Evolutionary conservation across 1,139 yeast genomes (phyloP).

Genomic region (Casaregolazyma lundiana): DNA sequence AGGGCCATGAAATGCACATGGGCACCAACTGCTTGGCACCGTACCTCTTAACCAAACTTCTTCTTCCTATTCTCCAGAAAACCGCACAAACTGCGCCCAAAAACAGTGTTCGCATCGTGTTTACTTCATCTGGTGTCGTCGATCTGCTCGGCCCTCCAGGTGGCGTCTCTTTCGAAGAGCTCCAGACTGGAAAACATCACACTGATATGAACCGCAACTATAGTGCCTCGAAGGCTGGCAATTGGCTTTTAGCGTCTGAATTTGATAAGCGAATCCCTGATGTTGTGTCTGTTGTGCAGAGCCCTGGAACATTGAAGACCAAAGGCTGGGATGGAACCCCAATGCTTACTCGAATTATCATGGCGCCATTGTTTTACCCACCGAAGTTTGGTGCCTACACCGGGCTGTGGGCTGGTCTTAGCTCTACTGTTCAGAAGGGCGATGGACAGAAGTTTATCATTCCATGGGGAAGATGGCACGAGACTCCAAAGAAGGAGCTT

Average conservation of each 20-base stretch:
- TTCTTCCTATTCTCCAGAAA: conserved; percentile 41
- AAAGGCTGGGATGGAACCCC: conserved; percentile 38
- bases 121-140: conserved; percentile 43
- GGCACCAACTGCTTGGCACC: conserved; percentile 53
- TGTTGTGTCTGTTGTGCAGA: conserved; percentile 31
- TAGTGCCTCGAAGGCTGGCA: conserved; percentile 49
- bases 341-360: conserved; percentile 2
- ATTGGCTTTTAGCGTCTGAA: conserved; percentile 40
- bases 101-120: conserved; percentile 37
- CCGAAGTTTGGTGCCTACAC: conserved; percentile 40
- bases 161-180: conserved; percentile 36
- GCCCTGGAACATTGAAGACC: conserved; percentile 46
- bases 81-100: conserved; percentile 29
- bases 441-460: conserved; percentile 35
- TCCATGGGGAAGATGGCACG: conserved; percentile 24
- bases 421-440: conserved; percentile 34
- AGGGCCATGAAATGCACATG: conserved; percentile 48
- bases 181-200: conserved; percentile 21
- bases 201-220: conserved; percentile 23
- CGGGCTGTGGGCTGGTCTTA: conserved; percentile 40
- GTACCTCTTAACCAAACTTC: conserved; percentile 43
- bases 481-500: background rate
- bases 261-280: conserved; percentile 36
- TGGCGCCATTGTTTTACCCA: conserved; percentile 8
- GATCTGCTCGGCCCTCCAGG: conserved; percentile 24